Evolutionary conservation across 352 stramenopile species (phyloP), one percentile per base, ranked within the genome.

Genomic region (Stramenopiles sp.): DNA sequence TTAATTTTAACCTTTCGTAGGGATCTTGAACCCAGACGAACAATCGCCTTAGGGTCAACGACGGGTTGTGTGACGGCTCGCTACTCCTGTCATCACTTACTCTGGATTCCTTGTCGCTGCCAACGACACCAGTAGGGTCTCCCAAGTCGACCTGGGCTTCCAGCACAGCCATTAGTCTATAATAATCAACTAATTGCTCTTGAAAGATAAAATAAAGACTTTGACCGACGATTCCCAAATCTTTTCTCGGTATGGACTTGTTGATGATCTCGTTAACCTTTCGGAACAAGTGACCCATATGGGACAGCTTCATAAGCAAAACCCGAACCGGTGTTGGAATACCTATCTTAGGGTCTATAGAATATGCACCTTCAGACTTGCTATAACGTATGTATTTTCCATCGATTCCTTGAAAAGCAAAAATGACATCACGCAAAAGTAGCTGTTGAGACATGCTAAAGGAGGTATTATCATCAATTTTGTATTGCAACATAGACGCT

Each of bases 401-500:
- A 75, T 97, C 93, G 80, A 97, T 95, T 30, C 91, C 93, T 86
- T 97, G 92, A 75, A 97, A 88, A 0, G 91, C 91, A 81, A 94
- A 97, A 75, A 97, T 82, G 0, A 97, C 89, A 78, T 96, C 92
- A 22, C 92, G 88, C 25, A 97, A 84, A n/a, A 97, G 85, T 30
- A 95, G 89, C 81, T 91, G 86, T 81, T 97, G 92, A 0, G 33
- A 75, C 32, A 81, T 81, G 32, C 76, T 33, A 78, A 78, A 78
- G 8, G 71, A 78, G 8, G 31, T 78, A 33, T 33, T 78, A 4
- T 78, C 39, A 55, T 55, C 39, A 55, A 55, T 55, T 55, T 55
- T 55, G 14, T 55, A 55, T 55, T 14, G 39, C 14, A 55, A 55
- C 39, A 55, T 55, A 14, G 39, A 55, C 4, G 39, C 14, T 55